Conservation (phyloP, 345 rosid genomes). For the Moricandia arvensis region DNA sequence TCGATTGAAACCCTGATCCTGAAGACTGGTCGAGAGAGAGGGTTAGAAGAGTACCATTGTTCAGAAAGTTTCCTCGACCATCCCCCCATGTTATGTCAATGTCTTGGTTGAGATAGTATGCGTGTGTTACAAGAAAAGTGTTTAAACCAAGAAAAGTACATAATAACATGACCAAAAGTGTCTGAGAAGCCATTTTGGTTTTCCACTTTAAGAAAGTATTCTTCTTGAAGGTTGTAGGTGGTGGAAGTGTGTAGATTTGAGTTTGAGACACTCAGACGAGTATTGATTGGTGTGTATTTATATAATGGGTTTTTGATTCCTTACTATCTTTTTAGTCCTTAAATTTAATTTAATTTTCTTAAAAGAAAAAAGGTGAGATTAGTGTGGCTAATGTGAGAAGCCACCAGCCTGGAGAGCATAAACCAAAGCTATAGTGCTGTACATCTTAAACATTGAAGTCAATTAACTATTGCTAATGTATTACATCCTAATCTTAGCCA, state of each 20-base stretch:
- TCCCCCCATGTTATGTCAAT: slow-evolving; percentile 52
- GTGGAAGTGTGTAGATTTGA: slow-evolving; percentile 1
- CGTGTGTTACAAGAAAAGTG: slow-evolving; percentile 25
- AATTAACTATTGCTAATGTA: slow-evolving; percentile 2
- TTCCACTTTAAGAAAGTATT: slow-evolving; percentile 6
- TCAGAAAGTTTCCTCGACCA: slow-evolving; percentile 38
- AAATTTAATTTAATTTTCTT: background rate
- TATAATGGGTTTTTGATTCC: slow-evolving; percentile 12
- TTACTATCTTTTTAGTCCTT: background rate
- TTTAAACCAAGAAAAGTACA: slow-evolving; percentile 4
- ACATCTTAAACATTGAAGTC: background rate
- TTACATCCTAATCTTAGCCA: slow-evolving; percentile 17
- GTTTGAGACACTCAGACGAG: slow-evolving; percentile 17
- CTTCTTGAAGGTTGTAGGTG: slow-evolving; percentile 10
- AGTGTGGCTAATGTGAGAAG: slow-evolving; percentile 36
- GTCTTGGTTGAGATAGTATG: slow-evolving; percentile 36
- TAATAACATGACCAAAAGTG: slow-evolving; percentile 15
- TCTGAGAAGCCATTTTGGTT: slow-evolving; percentile 10
- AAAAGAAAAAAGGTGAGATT: slow-evolving; percentile 10
- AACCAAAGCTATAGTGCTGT: slow-evolving; percentile 27
- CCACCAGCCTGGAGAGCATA: slow-evolving; percentile 35
- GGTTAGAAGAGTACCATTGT: slow-evolving; percentile 43
- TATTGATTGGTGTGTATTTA: slow-evolving; percentile 18
- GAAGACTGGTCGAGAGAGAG: slow-evolving; percentile 43
- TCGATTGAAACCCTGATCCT: slow-evolving; percentile 50